Conservation (phyloP, 2,329 filamentous ascomycete genomes). For the Pseudomassariella vexata region DNA sequence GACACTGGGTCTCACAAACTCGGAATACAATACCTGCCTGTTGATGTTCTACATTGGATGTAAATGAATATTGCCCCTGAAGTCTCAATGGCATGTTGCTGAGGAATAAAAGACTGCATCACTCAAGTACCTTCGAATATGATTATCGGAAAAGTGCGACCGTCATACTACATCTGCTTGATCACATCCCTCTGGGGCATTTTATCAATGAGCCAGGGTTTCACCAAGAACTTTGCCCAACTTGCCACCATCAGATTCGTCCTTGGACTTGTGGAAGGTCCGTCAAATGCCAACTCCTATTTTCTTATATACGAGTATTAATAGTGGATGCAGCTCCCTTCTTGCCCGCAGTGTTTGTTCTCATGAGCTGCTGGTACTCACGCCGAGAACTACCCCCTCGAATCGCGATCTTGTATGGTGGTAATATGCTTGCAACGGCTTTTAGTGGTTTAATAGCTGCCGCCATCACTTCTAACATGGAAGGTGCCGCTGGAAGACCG, state of each 20-base stretch:
- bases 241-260: constrained; percentile 13
- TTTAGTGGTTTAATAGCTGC: constrained; percentile 30
- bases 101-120: constrained; percentile 5
- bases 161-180: constrained; percentile 17
- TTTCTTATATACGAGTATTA: too few relatives aligned
- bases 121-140: constrained; percentile 14
- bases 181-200: constrained; percentile 18
- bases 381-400: constrained; percentile 27
- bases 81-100: too few relatives aligned
- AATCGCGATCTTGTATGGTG: constrained; percentile 28
- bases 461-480: constrained; percentile 25
- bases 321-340: constrained; percentile 9
- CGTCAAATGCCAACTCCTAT: too few relatives aligned
- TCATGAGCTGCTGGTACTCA: constrained; percentile 33
- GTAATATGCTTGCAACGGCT: constrained; percentile 27
- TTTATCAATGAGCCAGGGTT: constrained; percentile 23
- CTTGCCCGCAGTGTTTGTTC: constrained; percentile 13
- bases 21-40: constrained; percentile 12
- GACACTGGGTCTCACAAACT: constrained; percentile 7
- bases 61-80: background rate
- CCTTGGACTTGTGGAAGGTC: constrained; percentile 12
- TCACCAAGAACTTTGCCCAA: constrained; percentile 18
- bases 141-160: constrained; percentile 14
- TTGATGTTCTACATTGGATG: constrained; percentile 13
- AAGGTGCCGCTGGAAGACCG: constrained; percentile 20